Base-by-base conservation (phyloP, 768 basidiomycete genomes). In the Suillus weaverae region DNA sequence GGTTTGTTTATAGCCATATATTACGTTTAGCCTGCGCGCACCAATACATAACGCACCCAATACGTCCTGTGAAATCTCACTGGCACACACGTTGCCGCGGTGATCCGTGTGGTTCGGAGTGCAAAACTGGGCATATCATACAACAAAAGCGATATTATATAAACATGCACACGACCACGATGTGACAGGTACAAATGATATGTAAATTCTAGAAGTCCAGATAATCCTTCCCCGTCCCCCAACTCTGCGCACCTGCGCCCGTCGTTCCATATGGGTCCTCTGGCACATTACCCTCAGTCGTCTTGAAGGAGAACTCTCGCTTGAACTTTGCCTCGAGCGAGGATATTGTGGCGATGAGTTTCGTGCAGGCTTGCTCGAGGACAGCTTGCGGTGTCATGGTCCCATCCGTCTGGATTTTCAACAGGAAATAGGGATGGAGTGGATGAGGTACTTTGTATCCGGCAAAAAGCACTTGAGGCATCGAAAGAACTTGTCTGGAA, bases 401-500 rank as follows among this genome's bases (percentile, higher is more conserved):
- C 30, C 95, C 94, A 76, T 98, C 95, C 2, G 96, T 98, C 79
- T 98, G 97, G 62, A 99, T 87, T 77, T 97, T 98, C 77, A 99
- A 86, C 64, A 93, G 83, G 79, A 99, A 97, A 75, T 95, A 86
- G 9, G 96, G 95, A 68, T 97, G 94, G 26, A 97, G 87, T 1
- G 97, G 97, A 72, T 98, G 97, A 0, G 97, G 97, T 44, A 95
- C 94, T 80, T 96, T 95, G 88, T 99, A 99, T 2, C 97, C 97
- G 1, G 96, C 96, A 74, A 99, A 99, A 66, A 95, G 88, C 69
- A 98, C 88, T 68, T 89, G 83, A 7, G 93, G 90, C 85, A 92
- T 91, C 9, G 89, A 78, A 39, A 98, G 88, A 35, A 99, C 89
- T 84, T 99, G 95, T 4, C 96, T 97, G 74, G 56, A 60, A 36